Evolutionary conservation across 305 asterid genomes (phyloP), one percentile per base, ranked within the genome.

Genomic region (Rubia tinctorum): DNA sequence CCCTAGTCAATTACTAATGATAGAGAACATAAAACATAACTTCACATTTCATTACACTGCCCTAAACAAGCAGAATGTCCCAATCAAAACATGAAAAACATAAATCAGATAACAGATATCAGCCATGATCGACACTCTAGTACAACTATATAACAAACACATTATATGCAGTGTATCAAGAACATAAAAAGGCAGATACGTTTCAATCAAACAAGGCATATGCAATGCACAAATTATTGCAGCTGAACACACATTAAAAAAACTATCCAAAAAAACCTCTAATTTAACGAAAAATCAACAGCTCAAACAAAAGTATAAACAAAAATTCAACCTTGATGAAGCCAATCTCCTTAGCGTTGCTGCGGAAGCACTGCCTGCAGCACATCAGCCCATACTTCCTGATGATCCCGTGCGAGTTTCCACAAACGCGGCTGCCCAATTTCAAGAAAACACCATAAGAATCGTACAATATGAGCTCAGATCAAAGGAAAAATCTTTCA

Each of bases 371-470:
- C 77, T 78, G 82, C 37, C 82, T 78, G 80, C 85, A 78, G 65
- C 86, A 82, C 83, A 79, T 79, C 37, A 82, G 61, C 8, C 83
- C 83, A 61, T 82, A 79, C 82, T 82, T 82, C 60, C 86, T 79
- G 51, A 82, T 82, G n/a, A 82, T 69, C 15, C 76, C 82, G 51
- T 82, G 86, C 12, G 86, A 74, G 64, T 79, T 82, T 9, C 85
- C 80, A 30, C 85, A 81, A 0, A 75, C 80, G 12, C 83, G 78
- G 77, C 81, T 82, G 77, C 39, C 39, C 75, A 60, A 73, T 34
- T 47, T 42, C 49, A 22, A 12, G 42, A n/a, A 17, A 49, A 17
- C 59, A 18, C 59, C 2, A 51, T 51, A 17, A 34, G 39, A 47
- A 47, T 47, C 59, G 39, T 4, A 51, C 0, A 62, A 11, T 13